Base-by-base conservation (phyloP, 2,329 filamentous ascomycete species). In the Alternaria triticimaculans region DNA sequence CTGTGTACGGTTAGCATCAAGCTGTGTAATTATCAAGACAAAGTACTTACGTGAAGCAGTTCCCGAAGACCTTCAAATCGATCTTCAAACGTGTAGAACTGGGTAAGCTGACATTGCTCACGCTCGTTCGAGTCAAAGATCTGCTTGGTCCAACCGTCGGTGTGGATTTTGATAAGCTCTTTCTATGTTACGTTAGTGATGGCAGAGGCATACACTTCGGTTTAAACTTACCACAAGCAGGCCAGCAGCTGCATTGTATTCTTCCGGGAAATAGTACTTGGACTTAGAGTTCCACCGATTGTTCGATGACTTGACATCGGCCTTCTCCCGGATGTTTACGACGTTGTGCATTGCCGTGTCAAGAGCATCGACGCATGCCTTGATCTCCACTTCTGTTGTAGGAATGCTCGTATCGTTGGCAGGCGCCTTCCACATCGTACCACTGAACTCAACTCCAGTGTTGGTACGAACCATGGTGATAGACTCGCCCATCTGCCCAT, bases 41-140 rank as follows among this genome's bases (percentile, higher is more conserved):
- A 12, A 11, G 33, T 1, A 58, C 30, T 14, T 57, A 65, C 62
- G 11, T 33, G 55, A 14, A 68, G 64, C 10, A 66, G 55, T 12
- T 56, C 55, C 1, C 54, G 20, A 12, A 69, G n/a, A 7, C 18
- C 28, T 12, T 56, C 21, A 23, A 65, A 63, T 4, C 67, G 67
- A 18, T 67, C 62, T 18, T 58, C 28, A n/a, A 69, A 69, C 2
- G 65, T 60, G 37, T 50, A 64, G 33, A 55, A 57, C 57, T 61
- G 60, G 1, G 64, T 66, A 9, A 45, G 28, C 25, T 65, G 56
- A 23, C 63, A 30, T 2, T 45, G 15, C 20, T 61, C 60, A n/a
- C 64, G 62, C 12, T 62, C 60, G 6, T 55, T 37, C 12, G 26
- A 10, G 41, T 41, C 37, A 3, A 41, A 41, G 37, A 41, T 41